A percentile compares a stretch with the other conserved stretches of the same genome.
phyloP scores from a whole-genome alignment of 306 rosid species.

The Bauhinia variegata region DNA sequence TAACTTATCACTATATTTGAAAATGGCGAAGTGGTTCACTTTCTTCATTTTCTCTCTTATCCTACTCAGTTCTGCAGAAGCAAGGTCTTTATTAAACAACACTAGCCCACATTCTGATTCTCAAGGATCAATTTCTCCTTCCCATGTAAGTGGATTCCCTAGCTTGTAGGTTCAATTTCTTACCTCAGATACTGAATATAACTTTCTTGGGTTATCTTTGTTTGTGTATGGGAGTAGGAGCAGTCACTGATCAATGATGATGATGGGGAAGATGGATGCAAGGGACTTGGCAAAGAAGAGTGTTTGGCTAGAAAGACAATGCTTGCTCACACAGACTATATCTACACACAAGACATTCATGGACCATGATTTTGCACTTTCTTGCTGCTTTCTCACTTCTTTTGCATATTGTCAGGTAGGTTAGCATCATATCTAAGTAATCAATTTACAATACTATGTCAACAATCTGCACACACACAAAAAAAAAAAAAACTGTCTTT shows the following conservation, averaged over 20 bases:
- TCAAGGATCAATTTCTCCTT: slow-evolving; percentile 26
- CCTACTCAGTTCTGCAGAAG: slow-evolving; percentile 34
- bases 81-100: slow-evolving; percentile 35
- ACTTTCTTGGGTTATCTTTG: background rate
- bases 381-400: background rate
- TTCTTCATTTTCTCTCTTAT: slow-evolving; percentile 43
- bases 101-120: slow-evolving; percentile 31
- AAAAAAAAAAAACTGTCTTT: background rate
- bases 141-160: slow-evolving; percentile 38
- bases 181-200: background rate
- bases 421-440: slow-evolving; percentile 8
- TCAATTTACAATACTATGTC: slow-evolving; percentile 9
- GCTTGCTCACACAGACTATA: slow-evolving; percentile 64
- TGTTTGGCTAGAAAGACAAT: slow-evolving; percentile 53
- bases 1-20: no score
- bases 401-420: background rate
- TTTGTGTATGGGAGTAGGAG: slow-evolving; percentile 37
- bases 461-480: slow-evolving; percentile 16
- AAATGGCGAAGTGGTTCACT: slow-evolving; percentile 44
- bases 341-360: slow-evolving; percentile 56
- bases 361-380: slow-evolving; percentile 40
- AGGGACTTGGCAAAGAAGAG: slow-evolving; percentile 44
- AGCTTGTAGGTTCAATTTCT: background rate
- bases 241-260: slow-evolving; percentile 34
- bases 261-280: slow-evolving; percentile 42